A percentile compares a stretch with the other conserved stretches of the same genome.
These are phyloP conservation scores for Fusarium circinatum DNA, from an alignment of 2,329 filamentous ascomycete species.

Conservation along the genomic window DNA sequence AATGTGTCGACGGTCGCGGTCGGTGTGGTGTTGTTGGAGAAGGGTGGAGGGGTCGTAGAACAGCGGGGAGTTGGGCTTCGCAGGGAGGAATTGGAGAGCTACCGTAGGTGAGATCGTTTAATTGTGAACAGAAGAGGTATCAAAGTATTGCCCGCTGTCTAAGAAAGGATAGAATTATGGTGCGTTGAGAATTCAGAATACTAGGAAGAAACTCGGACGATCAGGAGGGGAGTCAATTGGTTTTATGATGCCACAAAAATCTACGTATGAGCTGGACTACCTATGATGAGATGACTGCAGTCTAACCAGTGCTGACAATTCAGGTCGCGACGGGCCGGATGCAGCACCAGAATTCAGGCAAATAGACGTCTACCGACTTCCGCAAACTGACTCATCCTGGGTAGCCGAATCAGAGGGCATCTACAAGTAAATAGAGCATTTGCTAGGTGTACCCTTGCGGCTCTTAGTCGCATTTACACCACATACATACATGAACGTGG, in stretches of 20 bases:
- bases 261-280: conserved; percentile 5
- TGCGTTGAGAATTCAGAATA: not conserved
- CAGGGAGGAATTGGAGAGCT: conserved; percentile 21
- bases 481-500: conserved; percentile 19
- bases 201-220: not conserved
- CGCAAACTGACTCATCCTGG: conserved; percentile 38
- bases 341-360: conserved; percentile 33
- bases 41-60: conserved; percentile 25
- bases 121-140: not conserved
- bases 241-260: conserved; percentile 31
- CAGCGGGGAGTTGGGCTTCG: conserved; percentile 1
- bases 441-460: conserved; percentile 29
- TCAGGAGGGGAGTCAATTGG: conserved; percentile 23
- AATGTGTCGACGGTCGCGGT: conserved; percentile 13
- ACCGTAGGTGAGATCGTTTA: not conserved
- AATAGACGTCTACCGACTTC: conserved; percentile 40
- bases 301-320: conserved; percentile 19
- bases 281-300: conserved; percentile 36
- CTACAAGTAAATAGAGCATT: conserved; percentile 7
- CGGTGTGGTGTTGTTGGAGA: conserved; percentile 42
- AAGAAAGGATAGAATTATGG: not conserved
- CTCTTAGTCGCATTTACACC: conserved; percentile 17
- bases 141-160: conserved; percentile 13
- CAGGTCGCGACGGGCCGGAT: conserved; percentile 39
- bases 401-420: conserved; percentile 30